These are phyloP conservation scores for Silybum marianum DNA, from an alignment of 129 eudicot species.

Conservation along the genomic window DNA sequence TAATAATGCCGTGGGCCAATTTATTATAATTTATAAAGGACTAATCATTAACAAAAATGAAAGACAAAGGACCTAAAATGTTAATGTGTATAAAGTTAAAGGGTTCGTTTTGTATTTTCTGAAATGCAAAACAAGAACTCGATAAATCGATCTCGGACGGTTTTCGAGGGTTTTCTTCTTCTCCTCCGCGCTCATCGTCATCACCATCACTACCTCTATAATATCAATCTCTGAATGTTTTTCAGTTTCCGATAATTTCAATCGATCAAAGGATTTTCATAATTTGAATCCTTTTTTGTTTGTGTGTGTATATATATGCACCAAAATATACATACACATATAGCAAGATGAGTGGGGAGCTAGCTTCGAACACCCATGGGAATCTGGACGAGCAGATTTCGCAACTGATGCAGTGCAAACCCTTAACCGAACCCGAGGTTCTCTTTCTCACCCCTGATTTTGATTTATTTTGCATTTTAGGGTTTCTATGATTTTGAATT, in stretches of 20 bases:
- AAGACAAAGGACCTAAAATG: conserved; percentile 5
- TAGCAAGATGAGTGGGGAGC: conserved; percentile 75
- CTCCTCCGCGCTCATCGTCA: conserved; percentile 15
- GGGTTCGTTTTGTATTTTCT: conserved; percentile 6
- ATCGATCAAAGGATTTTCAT: conserved; percentile 11
- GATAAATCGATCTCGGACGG: conserved; percentile 38
- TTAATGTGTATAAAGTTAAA: neutral
- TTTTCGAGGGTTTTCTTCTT: conserved; percentile 28
- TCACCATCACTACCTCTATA: conserved; percentile 12
- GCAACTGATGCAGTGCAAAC: conserved; percentile 98
- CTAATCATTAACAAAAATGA: neutral
- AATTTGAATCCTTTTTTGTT: neutral
- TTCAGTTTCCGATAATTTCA: conserved; percentile 1
- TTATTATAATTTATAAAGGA: neutral
- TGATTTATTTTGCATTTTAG: conserved; percentile 10
- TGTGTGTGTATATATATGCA: conserved; percentile 13
- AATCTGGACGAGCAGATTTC: conserved; percentile 87
- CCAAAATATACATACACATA: conserved; percentile 1
- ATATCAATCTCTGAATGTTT: conserved; percentile 6
- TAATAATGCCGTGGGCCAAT: neutral
- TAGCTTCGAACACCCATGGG: conserved; percentile 68
- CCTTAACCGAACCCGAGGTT: conserved; percentile 77
- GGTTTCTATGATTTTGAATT: neutral
- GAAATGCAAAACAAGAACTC: conserved; percentile 28
- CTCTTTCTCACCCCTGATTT: neutral